These are phyloP conservation scores for Mycena filopes DNA, from an alignment of 768 basidiomycete species.

Conservation along the genomic window DNA sequence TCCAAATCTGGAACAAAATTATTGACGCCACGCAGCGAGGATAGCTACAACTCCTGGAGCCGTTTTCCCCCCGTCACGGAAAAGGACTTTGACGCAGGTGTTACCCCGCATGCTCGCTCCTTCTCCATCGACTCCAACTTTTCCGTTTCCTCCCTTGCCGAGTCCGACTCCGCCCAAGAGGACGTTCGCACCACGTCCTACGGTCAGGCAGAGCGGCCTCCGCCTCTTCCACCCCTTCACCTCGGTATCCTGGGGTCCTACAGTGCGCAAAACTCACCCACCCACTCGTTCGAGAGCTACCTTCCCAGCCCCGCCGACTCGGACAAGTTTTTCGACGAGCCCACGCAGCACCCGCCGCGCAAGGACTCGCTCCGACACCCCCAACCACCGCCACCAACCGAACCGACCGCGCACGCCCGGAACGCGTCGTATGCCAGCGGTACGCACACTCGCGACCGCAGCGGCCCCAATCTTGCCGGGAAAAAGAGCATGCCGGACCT, in stretches of 20 bases:
- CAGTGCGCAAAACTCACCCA: conserved; percentile 55
- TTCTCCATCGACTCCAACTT: conserved; percentile 71
- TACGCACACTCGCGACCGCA: conserved; percentile 47
- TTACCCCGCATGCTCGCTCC: conserved; percentile 65
- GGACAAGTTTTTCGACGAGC: conserved; percentile 59
- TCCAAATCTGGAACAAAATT: conserved; percentile 22
- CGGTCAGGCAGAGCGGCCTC: conserved; percentile 52
- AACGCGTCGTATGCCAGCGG: conserved; percentile 62
- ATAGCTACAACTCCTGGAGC: conserved; percentile 55
- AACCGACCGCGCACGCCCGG: conserved; percentile 49
- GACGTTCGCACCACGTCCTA: conserved; percentile 34
- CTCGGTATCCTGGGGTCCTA: conserved; percentile 56
- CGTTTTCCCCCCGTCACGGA: conserved; percentile 46
- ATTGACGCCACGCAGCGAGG: conserved; percentile 45
- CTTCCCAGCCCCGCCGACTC: conserved; percentile 69
- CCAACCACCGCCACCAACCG: conserved; percentile 32
- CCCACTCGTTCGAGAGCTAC: conserved; percentile 63
- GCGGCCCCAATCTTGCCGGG: conserved; percentile 43
- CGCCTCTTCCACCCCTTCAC: conserved; percentile 62
- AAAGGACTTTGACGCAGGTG: conserved; percentile 47
- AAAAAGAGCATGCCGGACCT: conserved; percentile 94
- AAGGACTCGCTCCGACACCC: conserved; percentile 37
- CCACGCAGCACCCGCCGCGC: conserved; percentile 30
- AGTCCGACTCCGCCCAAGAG: conserved; percentile 49
- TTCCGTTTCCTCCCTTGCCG: conserved; percentile 58